Percentiles rank a stretch among this genome's conserved stretches.
phyloP scores from a whole-genome alignment of 2,329 filamentous ascomycete genomes.

The Trichoderma aggressivum region DNA sequence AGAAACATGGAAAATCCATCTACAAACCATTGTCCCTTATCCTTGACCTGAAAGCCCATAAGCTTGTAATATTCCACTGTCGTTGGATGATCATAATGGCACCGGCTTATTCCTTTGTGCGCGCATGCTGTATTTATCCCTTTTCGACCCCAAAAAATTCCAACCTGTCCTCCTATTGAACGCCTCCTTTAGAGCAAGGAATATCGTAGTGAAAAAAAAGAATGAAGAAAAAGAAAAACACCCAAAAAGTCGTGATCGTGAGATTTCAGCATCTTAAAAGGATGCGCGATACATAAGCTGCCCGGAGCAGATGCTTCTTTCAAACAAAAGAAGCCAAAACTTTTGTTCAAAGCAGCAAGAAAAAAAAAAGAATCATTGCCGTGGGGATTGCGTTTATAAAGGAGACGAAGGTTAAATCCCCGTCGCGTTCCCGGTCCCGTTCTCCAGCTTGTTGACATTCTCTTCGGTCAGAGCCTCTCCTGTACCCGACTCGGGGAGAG shows the following conservation, averaged over 20 bases:
- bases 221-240: background rate
- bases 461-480: constrained; percentile 51
- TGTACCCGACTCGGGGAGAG: constrained; percentile 33
- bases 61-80: background rate
- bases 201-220: background rate
- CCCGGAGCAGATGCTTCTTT: background rate
- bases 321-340: background rate
- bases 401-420: background rate
- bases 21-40: background rate
- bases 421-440: constrained; percentile 26
- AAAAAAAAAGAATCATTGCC: background rate
- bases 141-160: background rate
- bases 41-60: background rate
- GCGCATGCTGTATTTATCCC: background rate
- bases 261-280: constrained; percentile 1
- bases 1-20: background rate
- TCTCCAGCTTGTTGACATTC: constrained; percentile 49
- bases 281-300: background rate
- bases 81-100: background rate
- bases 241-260: constrained; percentile 11
- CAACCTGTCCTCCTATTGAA: background rate
- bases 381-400: background rate
- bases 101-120: background rate
- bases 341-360: background rate
- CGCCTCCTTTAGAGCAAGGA: background rate